Evolutionary conservation across 768 basidiomycete genomes (phyloP), one percentile per base, ranked within the genome.

Genomic region (Leccinum barrowsii): DNA sequence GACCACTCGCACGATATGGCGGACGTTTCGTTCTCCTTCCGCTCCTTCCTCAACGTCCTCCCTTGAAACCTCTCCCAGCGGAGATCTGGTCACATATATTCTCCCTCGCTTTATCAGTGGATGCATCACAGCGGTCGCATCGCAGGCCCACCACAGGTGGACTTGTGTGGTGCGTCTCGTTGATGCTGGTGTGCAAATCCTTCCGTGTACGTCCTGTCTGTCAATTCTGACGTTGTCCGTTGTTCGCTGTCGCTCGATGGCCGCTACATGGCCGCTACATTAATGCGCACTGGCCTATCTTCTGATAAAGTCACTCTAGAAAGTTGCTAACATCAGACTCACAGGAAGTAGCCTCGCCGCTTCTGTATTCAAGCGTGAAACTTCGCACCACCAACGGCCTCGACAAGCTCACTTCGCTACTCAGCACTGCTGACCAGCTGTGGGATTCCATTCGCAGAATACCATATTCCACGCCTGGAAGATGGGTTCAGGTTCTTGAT

Each of bases 401-500:
- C 44, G 78, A 82, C 56, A 78, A 76, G 59, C 87, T 94, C 63
- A 76, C 81, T n/a, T 59, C 74, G n/a, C 77, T 75, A 22, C 78
- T 95, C 2, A 74, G 78, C 58, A 64, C 68, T 30, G 85, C 87
- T 7, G 93, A 96, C 60, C 79, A 83, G 63, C 82, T 81, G 67
- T 96, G 94, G 94, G 92, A 94, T 65, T 90, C 91, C 47, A 85
- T 96, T 57, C 84, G 90, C 53, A 82, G 94, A 52, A 92, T 90
- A 63, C 90, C 90, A 0, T 90, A 88, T 66, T 94, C 92, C 4
- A 82, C 88, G 0, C 94, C 94, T 2, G 94, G 94, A 28, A 81
- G 94, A 68, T 95, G 92, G 89, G 84, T 96, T 1, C 87, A 86
- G 58, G 72, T 69, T 10, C 77, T 97, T 22, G 88, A 96, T 71